phyloP scores from a whole-genome alignment of 352 stramenopile species.

The Phytophthora pisi region DNA sequence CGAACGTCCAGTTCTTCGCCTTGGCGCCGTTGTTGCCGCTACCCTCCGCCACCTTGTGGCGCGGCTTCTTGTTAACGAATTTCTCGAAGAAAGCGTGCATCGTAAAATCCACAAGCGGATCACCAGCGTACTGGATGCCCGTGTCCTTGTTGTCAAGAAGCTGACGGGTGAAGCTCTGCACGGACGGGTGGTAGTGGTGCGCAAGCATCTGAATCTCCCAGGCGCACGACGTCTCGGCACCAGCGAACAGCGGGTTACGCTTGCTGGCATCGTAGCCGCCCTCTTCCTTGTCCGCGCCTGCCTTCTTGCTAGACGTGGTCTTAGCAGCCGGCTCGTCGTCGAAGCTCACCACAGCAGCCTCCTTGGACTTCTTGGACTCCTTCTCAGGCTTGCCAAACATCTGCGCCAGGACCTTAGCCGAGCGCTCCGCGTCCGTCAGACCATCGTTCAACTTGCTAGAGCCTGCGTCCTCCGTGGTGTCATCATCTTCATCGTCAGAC shows the following conservation, averaged over 20 bases:
- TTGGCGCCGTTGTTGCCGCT: slow-evolving; percentile 26
- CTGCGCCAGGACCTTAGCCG: slow-evolving; percentile 58
- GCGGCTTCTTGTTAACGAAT: slow-evolving; percentile 98
- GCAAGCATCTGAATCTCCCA: slow-evolving; percentile 94
- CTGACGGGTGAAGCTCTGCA: slow-evolving; percentile 91
- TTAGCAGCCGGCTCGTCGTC: slow-evolving; percentile 34
- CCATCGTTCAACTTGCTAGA: slow-evolving; percentile 44
- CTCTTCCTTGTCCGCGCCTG: slow-evolving; percentile 13
- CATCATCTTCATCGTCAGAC: slow-evolving; percentile 43
- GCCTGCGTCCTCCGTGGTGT: slow-evolving; percentile 31
- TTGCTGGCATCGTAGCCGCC: slow-evolving; percentile 83
- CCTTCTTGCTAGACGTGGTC: slow-evolving; percentile 11
- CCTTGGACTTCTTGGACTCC: slow-evolving; percentile 21
- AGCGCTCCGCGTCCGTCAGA: slow-evolving; percentile 55
- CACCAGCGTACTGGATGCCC: slow-evolving; percentile 93
- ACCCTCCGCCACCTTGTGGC: slow-evolving; percentile 43
- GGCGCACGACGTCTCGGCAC: slow-evolving; percentile 71
- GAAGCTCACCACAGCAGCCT: slow-evolving; percentile 41
- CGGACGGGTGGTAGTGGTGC: slow-evolving; percentile 97
- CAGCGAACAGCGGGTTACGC: slow-evolving; percentile 88
- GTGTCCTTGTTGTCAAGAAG: slow-evolving; percentile 57
- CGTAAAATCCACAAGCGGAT: slow-evolving; percentile 98
- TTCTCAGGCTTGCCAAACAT: slow-evolving; percentile 60
- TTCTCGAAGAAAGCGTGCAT: slow-evolving; percentile 98
- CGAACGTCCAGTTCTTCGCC: slow-evolving; percentile 74